Conservation (phyloP, 2,329 filamentous ascomycete species). For the Dothiorella sarmentorum region DNA sequence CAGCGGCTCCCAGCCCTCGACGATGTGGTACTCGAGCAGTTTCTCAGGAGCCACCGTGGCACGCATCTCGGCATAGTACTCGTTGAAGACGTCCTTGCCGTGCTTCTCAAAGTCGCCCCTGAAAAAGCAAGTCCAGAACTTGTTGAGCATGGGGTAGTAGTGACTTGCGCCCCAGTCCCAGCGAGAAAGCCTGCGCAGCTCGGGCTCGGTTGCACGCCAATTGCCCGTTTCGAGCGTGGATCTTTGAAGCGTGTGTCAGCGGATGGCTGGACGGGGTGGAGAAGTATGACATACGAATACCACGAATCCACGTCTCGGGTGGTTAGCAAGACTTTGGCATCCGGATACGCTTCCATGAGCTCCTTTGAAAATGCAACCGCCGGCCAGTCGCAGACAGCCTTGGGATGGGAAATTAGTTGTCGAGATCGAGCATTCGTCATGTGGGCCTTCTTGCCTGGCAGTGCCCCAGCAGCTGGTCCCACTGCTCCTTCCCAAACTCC, state of each 20-base stretch:
- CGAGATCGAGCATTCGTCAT: not conserved
- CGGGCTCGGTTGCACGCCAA: slow-evolving; percentile 64
- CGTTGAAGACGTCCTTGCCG: slow-evolving; percentile 60
- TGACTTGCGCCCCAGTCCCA: slow-evolving; percentile 63
- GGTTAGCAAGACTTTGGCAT: slow-evolving; percentile 68
- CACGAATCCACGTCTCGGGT: slow-evolving; percentile 65
- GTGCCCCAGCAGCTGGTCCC: slow-evolving; percentile 65
- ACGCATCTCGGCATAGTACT: slow-evolving; percentile 55
- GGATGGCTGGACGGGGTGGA: not conserved
- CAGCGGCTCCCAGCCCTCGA: slow-evolving; percentile 53
- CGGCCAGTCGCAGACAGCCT: slow-evolving; percentile 68
- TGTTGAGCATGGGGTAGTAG: slow-evolving; percentile 67
- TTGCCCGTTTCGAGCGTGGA: slow-evolving; percentile 65
- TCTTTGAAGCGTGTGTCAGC: slow-evolving; percentile 22
- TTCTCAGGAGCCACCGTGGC: slow-evolving; percentile 46
- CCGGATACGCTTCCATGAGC: slow-evolving; percentile 35
- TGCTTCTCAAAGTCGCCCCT: slow-evolving; percentile 62
- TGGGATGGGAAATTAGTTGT: not conserved
- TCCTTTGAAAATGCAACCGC: slow-evolving; percentile 66
- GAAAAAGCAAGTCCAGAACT: slow-evolving; percentile 67
- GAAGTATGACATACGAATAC: slow-evolving; percentile 41
- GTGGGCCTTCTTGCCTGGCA: slow-evolving; percentile 42
- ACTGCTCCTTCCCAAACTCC: slow-evolving; percentile 62
- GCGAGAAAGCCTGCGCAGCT: slow-evolving; percentile 54
- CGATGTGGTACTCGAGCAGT: slow-evolving; percentile 53